Conservation (phyloP, 305 asterid species). For the Rubia balearica region DNA sequence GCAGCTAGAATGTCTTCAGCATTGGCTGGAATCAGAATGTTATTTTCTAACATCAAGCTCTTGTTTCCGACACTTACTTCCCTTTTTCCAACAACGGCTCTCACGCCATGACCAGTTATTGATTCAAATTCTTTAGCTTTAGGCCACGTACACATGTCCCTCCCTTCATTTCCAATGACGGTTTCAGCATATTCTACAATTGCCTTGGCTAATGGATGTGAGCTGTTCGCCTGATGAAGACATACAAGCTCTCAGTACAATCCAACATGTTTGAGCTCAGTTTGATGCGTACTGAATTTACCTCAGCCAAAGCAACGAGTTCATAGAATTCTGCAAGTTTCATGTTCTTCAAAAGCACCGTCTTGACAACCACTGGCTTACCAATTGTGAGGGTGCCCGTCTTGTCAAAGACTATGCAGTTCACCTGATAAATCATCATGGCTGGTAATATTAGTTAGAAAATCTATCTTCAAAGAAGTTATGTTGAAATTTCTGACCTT, state of each 20-base stretch:
- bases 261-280: not conserved
- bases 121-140: constrained; percentile 48
- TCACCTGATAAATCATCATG: constrained; percentile 36
- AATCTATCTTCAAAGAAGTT: not conserved
- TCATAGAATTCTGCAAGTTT: constrained; percentile 51
- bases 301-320: constrained; percentile 77
- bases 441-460: not conserved
- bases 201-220: constrained; percentile 78
- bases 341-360: constrained; percentile 55
- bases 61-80: constrained; percentile 60
- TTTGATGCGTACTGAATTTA: constrained; percentile 11
- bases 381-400: constrained; percentile 83
- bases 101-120: constrained; percentile 69
- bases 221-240: constrained; percentile 52
- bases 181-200: constrained; percentile 44
- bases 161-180: constrained; percentile 29
- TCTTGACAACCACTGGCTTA: constrained; percentile 64
- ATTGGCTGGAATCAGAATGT: constrained; percentile 31
- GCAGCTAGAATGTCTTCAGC: constrained; percentile 46
- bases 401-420: constrained; percentile 70
- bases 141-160: constrained; percentile 31
- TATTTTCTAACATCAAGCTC: constrained; percentile 44
- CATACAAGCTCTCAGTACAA: not conserved
- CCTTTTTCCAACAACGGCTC: constrained; percentile 43
- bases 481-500: constrained; percentile 35